Base-by-base conservation (phyloP, 164 flowering plant genomes). In the Umbilicus rupestris region DNA sequence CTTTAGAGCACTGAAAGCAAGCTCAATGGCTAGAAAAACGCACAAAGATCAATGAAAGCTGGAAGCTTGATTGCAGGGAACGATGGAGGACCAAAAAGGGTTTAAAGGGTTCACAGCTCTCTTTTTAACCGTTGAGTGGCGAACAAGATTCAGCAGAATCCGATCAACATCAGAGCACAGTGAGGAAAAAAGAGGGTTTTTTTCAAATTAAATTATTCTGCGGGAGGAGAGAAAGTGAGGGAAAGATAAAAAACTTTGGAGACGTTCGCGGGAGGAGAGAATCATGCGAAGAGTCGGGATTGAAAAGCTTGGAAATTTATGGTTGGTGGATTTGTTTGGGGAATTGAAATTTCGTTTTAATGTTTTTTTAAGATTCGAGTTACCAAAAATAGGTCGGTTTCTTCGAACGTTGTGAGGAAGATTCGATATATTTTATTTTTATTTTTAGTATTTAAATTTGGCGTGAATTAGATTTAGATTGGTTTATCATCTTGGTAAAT, bases 321-420 rank as follows among this genome's bases (percentile, higher is more conserved):
- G 22, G 52, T 50, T 50, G 28, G 57, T 50, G 22, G 9, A n/a
- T 47, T 22, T 47, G 28, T 50, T 50, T 50, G 57, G 52, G 57
- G 22, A 50, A 20, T 20, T 50, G 10, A 20, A 24, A 20, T 20
- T 50, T 50, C 6, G 1, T 19, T 47, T 19, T 47, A 20, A 50
- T 50, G 1, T 5, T 50, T 50, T 50, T 20, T 50, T 10, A 28
- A 14, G 29, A 22, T 50, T 49, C 10, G 55, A 50, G 29, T 50
- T 49, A 7, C 55, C 20, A n/a, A 5, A 49, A 91, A 67, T 94
- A 85, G 85, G 85, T 50, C 22, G 26, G 22, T 22, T 22, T 45
- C 19, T 4, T 16, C 7, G 8, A 2, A n/a, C 19, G 24, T 16
- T 47, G 9, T 2, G 7, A 1, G 19, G 4, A 20, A 50, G 28